Evolutionary conservation across 257 asterid genomes (phyloP), one percentile per base, ranked within the genome.

Genomic region (Salvia rosmarinus): DNA sequence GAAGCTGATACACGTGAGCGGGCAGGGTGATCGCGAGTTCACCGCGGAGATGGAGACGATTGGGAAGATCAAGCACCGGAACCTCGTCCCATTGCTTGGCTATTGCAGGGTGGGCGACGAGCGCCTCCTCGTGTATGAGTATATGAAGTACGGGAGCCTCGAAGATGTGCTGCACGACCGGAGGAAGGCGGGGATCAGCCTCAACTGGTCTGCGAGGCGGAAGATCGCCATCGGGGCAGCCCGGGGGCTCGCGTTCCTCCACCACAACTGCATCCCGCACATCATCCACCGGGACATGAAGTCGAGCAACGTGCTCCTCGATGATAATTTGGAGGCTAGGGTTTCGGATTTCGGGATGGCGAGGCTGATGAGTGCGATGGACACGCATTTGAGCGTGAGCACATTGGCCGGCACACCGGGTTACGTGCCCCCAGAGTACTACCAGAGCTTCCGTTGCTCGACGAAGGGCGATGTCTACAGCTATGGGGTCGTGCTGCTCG

Each of bases 261-360:
- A 94, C 60, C 98, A 85, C 28, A 93, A 72, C 71, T 93, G 98
- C 86, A 84, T 81, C 23, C 98, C 98, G 0, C 98, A 89, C 77
- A 93, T 93, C 58, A 90, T 93, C 68, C 97, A 93, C 67, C 60
- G 98, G 23, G 98, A 93, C 79, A 90, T 93, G 98, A 93, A 93
- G 72, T 93, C 98, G 34, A 93, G 98, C 87, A 90, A 93, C 44
- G 98, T 93, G 13, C 78, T 93, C 64, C 79, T 93, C 19, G 98
- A 93, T 46, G 97, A 87, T 34, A 87, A 89, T 19, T 76, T 87
- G 70, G 99, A 94, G 58, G 96, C 97, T 3, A 64, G 96, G 67
- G 99, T 94, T 3, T 94, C 99, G 0, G 99, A 94, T 83, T 94
- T 94, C 12, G 99, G 99, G 47, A 94, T 94, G 99, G 99, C 99